These are phyloP conservation scores for Fusarium transvaalense DNA, from an alignment of 2,329 filamentous ascomycete species.

Conservation along the genomic window DNA sequence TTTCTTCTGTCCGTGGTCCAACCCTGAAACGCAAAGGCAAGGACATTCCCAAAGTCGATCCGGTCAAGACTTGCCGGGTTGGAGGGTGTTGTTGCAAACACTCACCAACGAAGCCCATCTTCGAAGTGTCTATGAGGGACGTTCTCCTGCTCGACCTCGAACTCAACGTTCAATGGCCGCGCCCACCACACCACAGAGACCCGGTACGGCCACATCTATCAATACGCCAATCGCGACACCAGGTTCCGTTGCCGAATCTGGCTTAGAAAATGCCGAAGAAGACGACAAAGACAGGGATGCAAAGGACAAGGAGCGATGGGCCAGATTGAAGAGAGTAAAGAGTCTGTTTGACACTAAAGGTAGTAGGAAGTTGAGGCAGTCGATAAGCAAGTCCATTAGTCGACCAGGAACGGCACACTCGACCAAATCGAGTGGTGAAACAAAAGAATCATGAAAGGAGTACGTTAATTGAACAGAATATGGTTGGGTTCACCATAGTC, in stretches of 20 bases:
- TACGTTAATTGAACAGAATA: not conserved
- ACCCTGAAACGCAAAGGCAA: constrained; percentile 69
- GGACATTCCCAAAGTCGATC: constrained; percentile 51
- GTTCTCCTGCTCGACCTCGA: constrained; percentile 40
- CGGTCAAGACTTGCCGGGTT: constrained; percentile 61
- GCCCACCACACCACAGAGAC: constrained; percentile 43
- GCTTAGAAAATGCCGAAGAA: constrained; percentile 45
- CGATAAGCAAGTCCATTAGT: constrained; percentile 53
- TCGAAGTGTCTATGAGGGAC: constrained; percentile 54
- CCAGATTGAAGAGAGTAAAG: constrained; percentile 77
- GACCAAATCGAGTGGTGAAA: constrained; percentile 39
- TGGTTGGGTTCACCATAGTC: constrained; percentile 25
- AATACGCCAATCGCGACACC: constrained; percentile 32
- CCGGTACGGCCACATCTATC: constrained; percentile 32
- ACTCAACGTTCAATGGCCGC: constrained; percentile 23
- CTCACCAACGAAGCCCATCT: constrained; percentile 71
- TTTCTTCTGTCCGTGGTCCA: constrained; percentile 87
- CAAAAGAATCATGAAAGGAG: constrained; percentile 29
- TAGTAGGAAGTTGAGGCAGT: constrained; percentile 63
- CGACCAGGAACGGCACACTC: constrained; percentile 58
- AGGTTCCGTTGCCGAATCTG: constrained; percentile 18
- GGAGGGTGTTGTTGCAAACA: constrained; percentile 67
- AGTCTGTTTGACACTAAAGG: constrained; percentile 77
- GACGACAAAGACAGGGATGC: constrained; percentile 62
- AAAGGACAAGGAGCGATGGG: constrained; percentile 80